A percentile compares a stretch with the other conserved stretches of the same genome.
phyloP scores from a whole-genome alignment of 225 moss, liverwort and hornwort species.

The Bryum argenteum region DNA sequence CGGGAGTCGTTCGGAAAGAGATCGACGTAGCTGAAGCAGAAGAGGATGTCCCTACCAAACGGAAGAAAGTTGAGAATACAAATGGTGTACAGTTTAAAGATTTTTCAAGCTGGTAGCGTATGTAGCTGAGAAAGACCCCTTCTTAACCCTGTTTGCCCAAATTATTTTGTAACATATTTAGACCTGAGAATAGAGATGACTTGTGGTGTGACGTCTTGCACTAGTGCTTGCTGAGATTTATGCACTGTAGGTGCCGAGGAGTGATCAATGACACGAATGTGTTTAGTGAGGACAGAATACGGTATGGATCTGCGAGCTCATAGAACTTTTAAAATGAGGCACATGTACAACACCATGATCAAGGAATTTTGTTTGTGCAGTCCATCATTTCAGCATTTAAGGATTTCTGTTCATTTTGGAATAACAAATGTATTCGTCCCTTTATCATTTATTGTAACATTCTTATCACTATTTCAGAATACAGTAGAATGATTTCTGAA shows the following conservation, averaged over 20 bases:
- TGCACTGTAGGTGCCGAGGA: background rate
- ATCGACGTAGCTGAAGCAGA: conserved; percentile 19
- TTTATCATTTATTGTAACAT: no score
- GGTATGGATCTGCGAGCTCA: no score
- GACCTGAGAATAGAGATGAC: background rate
- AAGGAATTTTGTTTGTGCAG: no score
- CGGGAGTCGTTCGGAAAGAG: conserved; percentile 41
- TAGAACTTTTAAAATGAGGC: no score
- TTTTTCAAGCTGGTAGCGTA: conserved; percentile 59
- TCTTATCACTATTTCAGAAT: no score
- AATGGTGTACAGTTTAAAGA: conserved; percentile 66
- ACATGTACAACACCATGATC: no score
- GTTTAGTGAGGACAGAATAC: background rate
- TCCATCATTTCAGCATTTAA: no score
- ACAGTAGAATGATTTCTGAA: no score
- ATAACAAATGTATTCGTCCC: no score
- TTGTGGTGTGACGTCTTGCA: background rate
- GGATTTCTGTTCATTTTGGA: no score
- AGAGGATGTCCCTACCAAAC: conserved; percentile 43
- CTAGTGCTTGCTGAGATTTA: background rate
- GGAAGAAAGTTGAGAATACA: conserved; percentile 39
- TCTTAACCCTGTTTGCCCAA: background rate
- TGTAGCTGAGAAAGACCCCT: background rate
- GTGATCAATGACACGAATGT: background rate
- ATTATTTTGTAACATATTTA: conserved; percentile 30